Percentiles rank a stretch among this genome's conserved stretches.
These are phyloP conservation scores for Peniophora sp. DNA, from an alignment of 1,284 basidiomycete genomes.

Conservation along the genomic window DNA sequence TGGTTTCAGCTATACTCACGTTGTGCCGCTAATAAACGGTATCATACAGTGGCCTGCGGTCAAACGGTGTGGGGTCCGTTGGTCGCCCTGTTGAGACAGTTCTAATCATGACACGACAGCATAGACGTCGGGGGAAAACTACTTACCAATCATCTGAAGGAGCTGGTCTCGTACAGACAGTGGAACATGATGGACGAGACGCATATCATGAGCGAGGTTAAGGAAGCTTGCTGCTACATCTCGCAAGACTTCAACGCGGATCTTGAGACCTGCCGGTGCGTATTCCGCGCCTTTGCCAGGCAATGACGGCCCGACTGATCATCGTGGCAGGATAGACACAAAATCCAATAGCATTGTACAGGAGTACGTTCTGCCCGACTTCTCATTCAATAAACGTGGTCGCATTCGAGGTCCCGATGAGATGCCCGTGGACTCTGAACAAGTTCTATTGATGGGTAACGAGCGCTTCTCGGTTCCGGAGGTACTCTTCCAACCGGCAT, in stretches of 20 bases:
- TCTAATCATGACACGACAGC: conserved; percentile 30
- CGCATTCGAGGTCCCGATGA: conserved; percentile 53
- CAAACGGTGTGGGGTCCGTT: conserved; percentile 49
- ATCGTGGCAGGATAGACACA: conserved; percentile 30
- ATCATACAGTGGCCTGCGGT: conserved; percentile 72
- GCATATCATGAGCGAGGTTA: conserved; percentile 85
- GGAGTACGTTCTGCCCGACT: conserved; percentile 88
- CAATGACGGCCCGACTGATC: conserved; percentile 1
- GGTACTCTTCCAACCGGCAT: conserved; percentile 80
- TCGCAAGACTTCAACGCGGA: conserved; percentile 68
- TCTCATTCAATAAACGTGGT: conserved; percentile 65
- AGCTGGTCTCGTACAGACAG: conserved; percentile 88
- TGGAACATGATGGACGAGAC: conserved; percentile 99
- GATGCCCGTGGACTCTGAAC: conserved; percentile 53
- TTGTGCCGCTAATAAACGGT: conserved; percentile 79
- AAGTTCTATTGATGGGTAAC: conserved; percentile 81
- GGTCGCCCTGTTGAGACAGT: background rate
- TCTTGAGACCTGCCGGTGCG: conserved; percentile 75
- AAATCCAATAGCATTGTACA: conserved; percentile 66
- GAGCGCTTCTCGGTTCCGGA: conserved; percentile 90
- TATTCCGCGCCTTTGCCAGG: conserved; percentile 10
- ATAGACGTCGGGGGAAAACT: conserved; percentile 93
- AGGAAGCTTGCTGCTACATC: conserved; percentile 85
- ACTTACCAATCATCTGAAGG: conserved; percentile 90
- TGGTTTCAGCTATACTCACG: conserved; percentile 90